Base-by-base conservation (phyloP, 768 basidiomycete genomes). In the Kondoa malvinella region DNA sequence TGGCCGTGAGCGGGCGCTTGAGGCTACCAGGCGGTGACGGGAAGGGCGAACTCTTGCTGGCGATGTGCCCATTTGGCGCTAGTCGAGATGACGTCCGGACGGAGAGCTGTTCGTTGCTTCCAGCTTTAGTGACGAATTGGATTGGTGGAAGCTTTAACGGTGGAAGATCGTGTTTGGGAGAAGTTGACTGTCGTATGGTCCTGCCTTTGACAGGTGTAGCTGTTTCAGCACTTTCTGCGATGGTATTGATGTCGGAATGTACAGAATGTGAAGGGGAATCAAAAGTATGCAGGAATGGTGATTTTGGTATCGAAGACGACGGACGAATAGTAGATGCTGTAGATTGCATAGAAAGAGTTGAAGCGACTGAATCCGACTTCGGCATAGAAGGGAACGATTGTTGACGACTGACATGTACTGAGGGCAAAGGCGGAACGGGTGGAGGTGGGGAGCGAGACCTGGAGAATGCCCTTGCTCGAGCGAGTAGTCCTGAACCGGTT, bases 391-490 rank as follows among this genome's bases (percentile, higher is more conserved):
- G 21, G 21, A 50, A 21, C 8, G 40, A 21, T 50, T 50, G 40
- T 50, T 50, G 40, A 50, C 21, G 40, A 50, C 21, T 8, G 8
- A 21, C 40, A 50, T 50, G 40, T 50, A 50, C 40, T 50, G 40
- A 50, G n/a, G 61, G 16, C 3, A 16, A 4, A 30, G 61, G 61
- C 32, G 61, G 61, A 27, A 33, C 16, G 8, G 27, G 15, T 31
- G 16, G 14, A 17, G 61, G 15, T 31, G 61, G 30, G 27, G 61
- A 63, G 16, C 33, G 61, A 33, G 61, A 30, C n/a, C 33, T 30
- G n/a, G 61, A 63, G 61, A 63, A 63, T 8, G 61, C 61, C 32
- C 61, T 63, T 3, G 61, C 61, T 14, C 61, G 27, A 33, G 61
- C 61, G 15, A 63, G n/a, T 8, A 63, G 30, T 31, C 61, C 30